Evolutionary conservation across 2,329 filamentous ascomycete species (phyloP), one percentile per base, ranked within the genome.

Genomic region (Pseudocercospora pini-densiflorae): DNA sequence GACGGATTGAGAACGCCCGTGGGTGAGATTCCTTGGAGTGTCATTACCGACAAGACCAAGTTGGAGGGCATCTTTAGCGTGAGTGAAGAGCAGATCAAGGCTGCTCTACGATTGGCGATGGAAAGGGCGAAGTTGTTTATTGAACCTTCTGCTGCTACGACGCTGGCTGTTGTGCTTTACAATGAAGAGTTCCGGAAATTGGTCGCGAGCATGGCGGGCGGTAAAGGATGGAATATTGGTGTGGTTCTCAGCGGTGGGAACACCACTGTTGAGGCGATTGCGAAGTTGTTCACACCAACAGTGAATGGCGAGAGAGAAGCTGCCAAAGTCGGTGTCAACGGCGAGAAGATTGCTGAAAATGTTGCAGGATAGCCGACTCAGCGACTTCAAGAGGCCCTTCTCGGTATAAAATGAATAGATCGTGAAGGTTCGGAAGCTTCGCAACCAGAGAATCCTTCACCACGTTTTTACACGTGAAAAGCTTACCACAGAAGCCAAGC

Each of bases 41-140:
- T 97, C 45, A 91, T 97, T 71, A 89, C 89, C 71, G 88, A 93
- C 76, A 81, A 85, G 64, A 78, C 81, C n/a, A 88, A 95, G 65
- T 90, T 97, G 0, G 76, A 81, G 1, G 90, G 87, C 0, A 87
- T 97, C 73, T 90, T 87, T 79, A 86, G 87, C 63, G 94, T 96
- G 0, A 88, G 84, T 0, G 94, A 98, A 79, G 89, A 90, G 62
- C 88, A 97, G 83, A 97, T 98, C 77, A 85, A 86, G 74, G 85
- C 83, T 23, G 91, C 94, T 12, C 86, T 97, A 86, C 81, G 86
- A 68, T 79, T 98, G 68, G 90, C 97, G 36, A 81, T 94, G 68
- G 94, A 98, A 86, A 83, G 94, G 65, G 88, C 95, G 85, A 97
- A 98, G 87, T 81, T 97, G 55, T 88, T 97, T 23, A 89, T 97